Evolutionary conservation across 2,329 filamentous ascomycete species (phyloP), one percentile per base, ranked within the genome.

Genomic region (Fusarium aywerte): DNA sequence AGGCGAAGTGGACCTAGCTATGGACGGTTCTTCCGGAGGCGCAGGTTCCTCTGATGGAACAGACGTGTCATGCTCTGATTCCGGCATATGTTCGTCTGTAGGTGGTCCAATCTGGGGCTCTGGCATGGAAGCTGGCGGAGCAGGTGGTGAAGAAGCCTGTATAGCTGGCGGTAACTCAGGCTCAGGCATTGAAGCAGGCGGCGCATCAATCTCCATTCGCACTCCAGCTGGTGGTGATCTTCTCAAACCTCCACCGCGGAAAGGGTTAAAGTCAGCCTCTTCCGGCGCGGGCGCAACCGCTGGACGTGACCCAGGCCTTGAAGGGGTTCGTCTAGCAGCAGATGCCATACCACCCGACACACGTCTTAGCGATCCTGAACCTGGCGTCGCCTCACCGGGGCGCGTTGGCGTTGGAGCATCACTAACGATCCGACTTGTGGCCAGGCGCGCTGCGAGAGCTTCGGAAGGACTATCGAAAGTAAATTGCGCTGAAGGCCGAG

Each of bases 281-380:
- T 20, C 25, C 16, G 50, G 21, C 5, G 21, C 78, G 0, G 83
- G 80, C 1, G 81, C 81, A 4, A 84, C 83, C 1, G 85, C 73
- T 3, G 84, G 82, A 35, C 82, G 76, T 4, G 83, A 80, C 49
- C 79, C 16, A 23, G 39, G 0, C 23, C 16, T 82, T 5, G 75
- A 76, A 3, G 81, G 77, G 0, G 81, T 80, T 42, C 81, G 79
- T 56, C 76, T 76, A 0, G 81, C 79, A 18, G 75, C 74, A 5
- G 73, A 75, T 10, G 77, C 70, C 70, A 81, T 72, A 3, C 73
- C 74, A 18, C 79, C 80, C 6, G 68, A 35, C 9, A 51, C 67
- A 33, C 55, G 66, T 29, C 56, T 64, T 8, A 65, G 29, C n/a
- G 68, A 68, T 6, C 49, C 57, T 10, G 68, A 66, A 2, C 44